phyloP scores from a whole-genome alignment of 1,139 yeast species.

The Pneumocystis carinii region DNA sequence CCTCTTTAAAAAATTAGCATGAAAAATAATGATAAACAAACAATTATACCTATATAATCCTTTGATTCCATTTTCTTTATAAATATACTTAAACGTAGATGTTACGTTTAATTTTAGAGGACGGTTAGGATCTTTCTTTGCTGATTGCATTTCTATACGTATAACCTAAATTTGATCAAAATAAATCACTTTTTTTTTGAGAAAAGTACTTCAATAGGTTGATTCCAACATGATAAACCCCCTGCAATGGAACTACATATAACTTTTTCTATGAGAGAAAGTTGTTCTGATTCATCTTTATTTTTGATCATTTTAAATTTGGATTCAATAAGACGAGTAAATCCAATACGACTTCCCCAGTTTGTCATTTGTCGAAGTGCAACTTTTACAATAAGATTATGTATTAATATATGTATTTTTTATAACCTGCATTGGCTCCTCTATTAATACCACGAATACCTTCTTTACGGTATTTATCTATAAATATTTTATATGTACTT shows the following conservation, averaged over 20 bases:
- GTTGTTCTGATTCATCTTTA: slow-evolving; percentile 45
- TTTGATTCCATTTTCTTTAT: slow-evolving; percentile 63
- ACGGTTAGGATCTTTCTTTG: slow-evolving; percentile 82
- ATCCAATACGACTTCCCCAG: slow-evolving; percentile 96
- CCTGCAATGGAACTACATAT: slow-evolving; percentile 88
- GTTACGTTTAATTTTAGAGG: slow-evolving; percentile 77
- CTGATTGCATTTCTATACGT: slow-evolving; percentile 95
- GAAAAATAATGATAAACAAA: background rate
- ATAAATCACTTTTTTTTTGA: background rate
- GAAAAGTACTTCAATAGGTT: slow-evolving; percentile 57
- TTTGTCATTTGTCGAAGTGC: slow-evolving; percentile 97
- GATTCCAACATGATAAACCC: slow-evolving; percentile 96
- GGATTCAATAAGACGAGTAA: slow-evolving; percentile 83
- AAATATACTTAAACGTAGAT: slow-evolving; percentile 72
- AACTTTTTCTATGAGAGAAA: slow-evolving; percentile 66
- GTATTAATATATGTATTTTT: background rate
- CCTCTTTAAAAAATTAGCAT: slow-evolving; percentile 35
- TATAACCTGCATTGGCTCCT: slow-evolving; percentile 71
- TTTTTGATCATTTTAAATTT: slow-evolving; percentile 49
- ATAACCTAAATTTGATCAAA: slow-evolving; percentile 34
- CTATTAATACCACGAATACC: slow-evolving; percentile 90
- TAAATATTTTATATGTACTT: slow-evolving; percentile 72
- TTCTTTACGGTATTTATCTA: slow-evolving; percentile 65
- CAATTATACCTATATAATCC: slow-evolving; percentile 49
- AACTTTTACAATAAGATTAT: slow-evolving; percentile 28